Conservation (phyloP, 257 asterid species). For the Solanum gracilifrons region DNA sequence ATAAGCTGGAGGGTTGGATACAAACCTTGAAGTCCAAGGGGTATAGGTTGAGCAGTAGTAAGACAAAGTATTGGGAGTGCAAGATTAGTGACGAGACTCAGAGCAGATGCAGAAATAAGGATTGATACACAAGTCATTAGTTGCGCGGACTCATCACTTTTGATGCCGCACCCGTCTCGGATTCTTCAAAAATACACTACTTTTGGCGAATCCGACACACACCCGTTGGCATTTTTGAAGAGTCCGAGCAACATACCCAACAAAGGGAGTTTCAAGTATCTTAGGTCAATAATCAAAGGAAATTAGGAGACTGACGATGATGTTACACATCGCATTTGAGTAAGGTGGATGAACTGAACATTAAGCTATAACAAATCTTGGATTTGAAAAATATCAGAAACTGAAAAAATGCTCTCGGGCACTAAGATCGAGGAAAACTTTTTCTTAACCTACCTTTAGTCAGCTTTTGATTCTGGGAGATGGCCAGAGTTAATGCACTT, state of each 20-base stretch:
- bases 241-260: no score
- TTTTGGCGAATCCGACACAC: no score
- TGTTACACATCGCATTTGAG: neutral
- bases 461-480: neutral
- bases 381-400: no score
- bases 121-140: neutral
- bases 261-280: neutral
- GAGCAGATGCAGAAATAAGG: neutral
- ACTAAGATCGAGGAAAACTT: no score
- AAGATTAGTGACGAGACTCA: neutral
- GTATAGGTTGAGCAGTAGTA: neutral
- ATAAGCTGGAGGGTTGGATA: neutral
- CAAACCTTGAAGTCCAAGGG: neutral
- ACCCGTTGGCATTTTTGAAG: no score
- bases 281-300: neutral
- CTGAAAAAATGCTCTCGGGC: no score
- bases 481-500: neutral
- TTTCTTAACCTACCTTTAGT: neutral
- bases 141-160: no score
- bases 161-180: no score
- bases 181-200: no score
- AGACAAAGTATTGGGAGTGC: neutral
- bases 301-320: neutral
- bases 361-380: no score
- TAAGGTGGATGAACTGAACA: neutral